Base-by-base conservation (phyloP, 78 protist genomes). In the Cavenderia fasciculata region DNA sequence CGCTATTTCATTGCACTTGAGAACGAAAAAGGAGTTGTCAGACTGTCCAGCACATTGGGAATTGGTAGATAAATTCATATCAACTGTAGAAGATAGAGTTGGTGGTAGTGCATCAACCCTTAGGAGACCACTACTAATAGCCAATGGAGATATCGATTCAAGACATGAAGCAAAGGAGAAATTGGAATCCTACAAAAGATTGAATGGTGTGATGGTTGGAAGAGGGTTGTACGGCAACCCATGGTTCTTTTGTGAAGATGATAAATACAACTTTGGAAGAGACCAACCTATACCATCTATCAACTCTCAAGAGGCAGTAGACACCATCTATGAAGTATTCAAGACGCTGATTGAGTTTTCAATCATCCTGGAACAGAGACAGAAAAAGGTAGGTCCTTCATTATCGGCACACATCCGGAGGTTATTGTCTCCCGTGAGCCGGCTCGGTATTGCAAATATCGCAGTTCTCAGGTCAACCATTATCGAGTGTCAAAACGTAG, bases 11-110 rank as follows among this genome's bases (percentile, higher is more conserved):
- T 57, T 79, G 5, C 90, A 82, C 68, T 47, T 82, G 2, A 25
- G 90, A 31, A 82, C 90, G 5, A 82, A 82, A 56, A 82, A 82
- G 23, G 90, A 82, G 33, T 36, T 82, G 11, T 82, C 90, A 19
- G 27, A 66, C 7, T 74, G 51, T 5, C 90, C 90, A 8, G 90
- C 90, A 5, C 90, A 82, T 56, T 82, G 90, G 90, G 78, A 82
- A 68, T 31, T n/a, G n/a, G n/a, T n/a, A n/a, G n/a, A n/a, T n/a
- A n/a, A n/a, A n/a, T n/a, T n/a, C n/a, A n/a, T n/a, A n/a, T n/a
- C n/a, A n/a, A n/a, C n/a, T n/a, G n/a, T n/a, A n/a, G n/a, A n/a
- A n/a, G n/a, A n/a, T n/a, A n/a, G n/a, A n/a, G n/a, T n/a, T n/a
- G n/a, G n/a, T n/a, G n/a, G n/a, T n/a, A 11, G 8, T n/a, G 41